Evolutionary conservation across 192 early-diverging fungal species (phyloP).

Genomic region (Rhizophagus clarus): DNA sequence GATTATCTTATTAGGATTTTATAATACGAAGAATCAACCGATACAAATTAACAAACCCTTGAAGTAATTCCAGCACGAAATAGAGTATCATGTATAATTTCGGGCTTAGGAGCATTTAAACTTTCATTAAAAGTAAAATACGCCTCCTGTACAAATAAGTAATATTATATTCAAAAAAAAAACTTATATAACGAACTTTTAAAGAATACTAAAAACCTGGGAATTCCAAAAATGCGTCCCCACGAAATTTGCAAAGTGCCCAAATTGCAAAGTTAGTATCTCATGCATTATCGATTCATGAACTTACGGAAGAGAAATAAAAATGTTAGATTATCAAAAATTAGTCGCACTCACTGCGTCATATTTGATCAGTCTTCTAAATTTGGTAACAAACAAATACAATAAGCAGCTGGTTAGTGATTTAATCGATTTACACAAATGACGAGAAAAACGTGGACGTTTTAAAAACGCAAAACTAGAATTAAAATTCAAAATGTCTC

Average conservation of each 20-base stretch:
- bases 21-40: neutral
- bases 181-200: neutral
- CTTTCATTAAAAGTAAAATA: conserved; percentile 49
- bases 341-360: too few relatives aligned
- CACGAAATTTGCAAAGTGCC: conserved; percentile 82
- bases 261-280: conserved; percentile 86
- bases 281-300: neutral
- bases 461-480: too few relatives aligned
- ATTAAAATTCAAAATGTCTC: neutral
- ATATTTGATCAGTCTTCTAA: too few relatives aligned
- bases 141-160: conserved; percentile 41
- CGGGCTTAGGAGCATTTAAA: conserved; percentile 39
- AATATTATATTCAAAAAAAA: neutral
- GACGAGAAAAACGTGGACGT: too few relatives aligned
- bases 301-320: neutral
- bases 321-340: too few relatives aligned
- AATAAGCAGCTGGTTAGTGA: too few relatives aligned
- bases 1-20: neutral
- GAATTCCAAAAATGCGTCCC: conserved; percentile 95
- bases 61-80: conserved; percentile 54
- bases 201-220: conserved; percentile 51
- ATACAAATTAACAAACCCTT: conserved; percentile 34
- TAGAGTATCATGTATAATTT: conserved; percentile 58
- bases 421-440: too few relatives aligned
- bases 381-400: too few relatives aligned